Conservation (phyloP, 73 alveolate species). For the Symbiodinium pilosum region DNA sequence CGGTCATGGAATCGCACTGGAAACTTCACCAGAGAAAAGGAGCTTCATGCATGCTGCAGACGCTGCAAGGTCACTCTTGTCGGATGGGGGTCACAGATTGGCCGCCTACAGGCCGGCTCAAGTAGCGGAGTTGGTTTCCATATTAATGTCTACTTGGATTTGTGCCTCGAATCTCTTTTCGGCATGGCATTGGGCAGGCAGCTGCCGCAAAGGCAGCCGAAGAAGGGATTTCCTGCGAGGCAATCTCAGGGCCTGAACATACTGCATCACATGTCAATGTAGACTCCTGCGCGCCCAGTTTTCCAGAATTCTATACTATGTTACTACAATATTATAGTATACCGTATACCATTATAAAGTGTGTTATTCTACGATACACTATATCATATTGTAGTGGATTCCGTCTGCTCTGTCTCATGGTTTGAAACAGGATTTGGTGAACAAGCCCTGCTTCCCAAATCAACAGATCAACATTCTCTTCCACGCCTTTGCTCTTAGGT, state of each 20-base stretch:
- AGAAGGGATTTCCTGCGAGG: constrained; percentile 90
- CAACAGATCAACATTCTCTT: constrained; percentile 97
- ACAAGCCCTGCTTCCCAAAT: background rate
- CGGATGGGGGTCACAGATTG: constrained; percentile 97
- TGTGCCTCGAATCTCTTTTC: too few species aligned
- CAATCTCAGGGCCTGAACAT: background rate
- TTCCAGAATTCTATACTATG: too few species aligned
- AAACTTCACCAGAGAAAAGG: background rate
- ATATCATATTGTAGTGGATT: background rate
- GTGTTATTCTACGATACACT: too few species aligned
- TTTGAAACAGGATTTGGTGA: background rate
- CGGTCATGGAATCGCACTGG: too few species aligned
- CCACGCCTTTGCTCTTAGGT: constrained; percentile 94
- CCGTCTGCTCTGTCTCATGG: background rate
- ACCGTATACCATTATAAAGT: too few species aligned
- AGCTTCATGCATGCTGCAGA: background rate
- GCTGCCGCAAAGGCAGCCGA: constrained; percentile 95
- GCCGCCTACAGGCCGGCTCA: constrained; percentile 49
- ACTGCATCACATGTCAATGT: too few species aligned
- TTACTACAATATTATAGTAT: too few species aligned
- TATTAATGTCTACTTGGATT: too few species aligned
- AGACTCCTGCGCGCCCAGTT: too few species aligned
- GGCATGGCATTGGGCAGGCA: background rate
- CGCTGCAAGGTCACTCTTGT: constrained; percentile 96
- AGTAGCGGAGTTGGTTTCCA: background rate